Conservation (phyloP, 2,329 filamentous ascomycete species). For the Exophiala lecanii-corni region DNA sequence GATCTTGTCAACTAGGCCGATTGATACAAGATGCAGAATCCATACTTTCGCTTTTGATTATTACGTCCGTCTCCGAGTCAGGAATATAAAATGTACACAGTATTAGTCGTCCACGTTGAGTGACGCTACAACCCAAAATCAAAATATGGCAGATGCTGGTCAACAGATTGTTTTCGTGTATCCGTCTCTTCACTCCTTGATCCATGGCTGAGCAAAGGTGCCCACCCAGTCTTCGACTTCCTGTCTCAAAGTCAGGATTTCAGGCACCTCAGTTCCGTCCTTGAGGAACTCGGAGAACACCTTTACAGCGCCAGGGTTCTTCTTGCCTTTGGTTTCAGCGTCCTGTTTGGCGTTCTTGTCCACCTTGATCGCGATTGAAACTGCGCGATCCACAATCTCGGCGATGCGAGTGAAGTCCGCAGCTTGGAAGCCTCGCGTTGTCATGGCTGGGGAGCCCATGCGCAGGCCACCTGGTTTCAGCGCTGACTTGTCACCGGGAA, state of each 20-base stretch:
- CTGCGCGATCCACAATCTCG: constrained; percentile 78
- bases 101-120: too few relatives aligned
- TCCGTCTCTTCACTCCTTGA: constrained; percentile 22
- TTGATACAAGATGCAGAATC: too few relatives aligned
- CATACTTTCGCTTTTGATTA: too few relatives aligned
- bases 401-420: constrained; percentile 90
- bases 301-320: constrained; percentile 30
- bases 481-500: constrained; percentile 95
- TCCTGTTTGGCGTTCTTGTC: constrained; percentile 25
- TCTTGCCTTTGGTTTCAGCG: constrained; percentile 28
- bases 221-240: constrained; percentile 33
- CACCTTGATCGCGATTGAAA: constrained; percentile 58
- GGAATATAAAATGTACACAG: too few relatives aligned
- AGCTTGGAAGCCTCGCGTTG: constrained; percentile 85
- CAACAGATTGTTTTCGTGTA: too few relatives aligned
- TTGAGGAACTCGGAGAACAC: constrained; percentile 31
- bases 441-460: constrained; percentile 97
- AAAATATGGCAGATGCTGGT: too few relatives aligned
- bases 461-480: constrained; percentile 91
- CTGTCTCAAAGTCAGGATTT: constrained; percentile 29
- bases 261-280: constrained; percentile 29
- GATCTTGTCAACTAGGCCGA: too few relatives aligned
- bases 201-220: constrained; percentile 31
- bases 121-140: too few relatives aligned
- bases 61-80: too few relatives aligned